Conservation (phyloP, 2,329 filamentous ascomycete genomes). For the Claviceps sorghi region DNA sequence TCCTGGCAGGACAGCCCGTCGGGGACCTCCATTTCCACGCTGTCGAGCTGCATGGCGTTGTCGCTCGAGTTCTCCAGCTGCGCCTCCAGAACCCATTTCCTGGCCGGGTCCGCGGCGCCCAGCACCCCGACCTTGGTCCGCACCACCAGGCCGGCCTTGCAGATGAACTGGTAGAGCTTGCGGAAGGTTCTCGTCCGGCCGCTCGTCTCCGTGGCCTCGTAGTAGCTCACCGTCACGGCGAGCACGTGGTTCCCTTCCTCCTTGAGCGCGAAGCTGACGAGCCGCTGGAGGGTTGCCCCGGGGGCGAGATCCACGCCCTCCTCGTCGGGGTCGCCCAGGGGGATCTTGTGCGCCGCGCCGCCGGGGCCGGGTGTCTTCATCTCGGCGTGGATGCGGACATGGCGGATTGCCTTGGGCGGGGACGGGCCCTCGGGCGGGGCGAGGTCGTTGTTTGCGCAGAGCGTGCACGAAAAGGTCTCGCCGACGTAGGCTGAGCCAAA, state of each 20-base stretch:
- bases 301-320: slow-evolving; percentile 34
- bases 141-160: slow-evolving; percentile 78
- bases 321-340: slow-evolving; percentile 26
- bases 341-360: slow-evolving; percentile 44
- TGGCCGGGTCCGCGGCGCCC: background rate
- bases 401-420: slow-evolving; percentile 45
- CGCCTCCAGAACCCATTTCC: slow-evolving; percentile 69
- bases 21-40: slow-evolving; percentile 40
- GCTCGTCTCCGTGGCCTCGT: slow-evolving; percentile 61
- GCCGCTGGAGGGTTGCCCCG: slow-evolving; percentile 60
- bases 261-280: slow-evolving; percentile 75
- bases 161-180: slow-evolving; percentile 93
- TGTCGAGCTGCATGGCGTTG: slow-evolving; percentile 63
- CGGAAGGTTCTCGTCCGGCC: slow-evolving; percentile 71
- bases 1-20: slow-evolving; percentile 35
- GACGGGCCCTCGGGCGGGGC: background rate
- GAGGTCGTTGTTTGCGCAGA: slow-evolving; percentile 85
- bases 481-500: slow-evolving; percentile 94
- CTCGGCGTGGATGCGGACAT: slow-evolving; percentile 73
- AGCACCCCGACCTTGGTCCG: slow-evolving; percentile 63
- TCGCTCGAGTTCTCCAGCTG: slow-evolving; percentile 93
- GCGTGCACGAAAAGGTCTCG: slow-evolving; percentile 84
- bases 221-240: slow-evolving; percentile 86
- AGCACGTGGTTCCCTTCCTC: slow-evolving; percentile 91
- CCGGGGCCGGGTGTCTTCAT: slow-evolving; percentile 72